phyloP scores from a whole-genome alignment of 1,284 basidiomycete species.

The Mycosarcoma maydis region DNA sequence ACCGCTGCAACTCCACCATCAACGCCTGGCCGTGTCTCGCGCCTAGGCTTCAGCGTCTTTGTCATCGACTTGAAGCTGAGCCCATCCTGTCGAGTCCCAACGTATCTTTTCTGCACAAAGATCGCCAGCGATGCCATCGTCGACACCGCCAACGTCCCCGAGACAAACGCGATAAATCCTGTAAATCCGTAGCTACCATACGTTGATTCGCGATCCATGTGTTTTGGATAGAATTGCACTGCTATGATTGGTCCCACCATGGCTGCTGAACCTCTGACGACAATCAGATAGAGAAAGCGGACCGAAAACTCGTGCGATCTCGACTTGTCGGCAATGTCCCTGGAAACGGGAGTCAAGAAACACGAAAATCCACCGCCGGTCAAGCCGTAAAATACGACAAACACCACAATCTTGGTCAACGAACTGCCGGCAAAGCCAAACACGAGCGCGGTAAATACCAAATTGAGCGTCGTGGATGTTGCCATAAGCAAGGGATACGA shows the following conservation, averaged over 20 bases:
- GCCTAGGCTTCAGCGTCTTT: conserved; percentile 8
- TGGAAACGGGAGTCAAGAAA: conserved; percentile 42
- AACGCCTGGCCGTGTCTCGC: background rate
- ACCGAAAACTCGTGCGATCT: conserved; percentile 20
- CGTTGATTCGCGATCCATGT: conserved; percentile 1
- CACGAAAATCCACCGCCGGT: conserved; percentile 35
- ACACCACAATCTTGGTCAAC: conserved; percentile 50
- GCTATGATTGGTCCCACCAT: conserved; percentile 54
- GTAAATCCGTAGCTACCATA: conserved; percentile 39
- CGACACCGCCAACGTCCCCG: conserved; percentile 22
- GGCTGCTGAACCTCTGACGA: conserved; percentile 40
- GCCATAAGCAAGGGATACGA: conserved; percentile 50
- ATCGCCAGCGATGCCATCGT: conserved; percentile 14
- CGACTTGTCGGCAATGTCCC: conserved; percentile 23
- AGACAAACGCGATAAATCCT: conserved; percentile 35
- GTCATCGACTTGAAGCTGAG: conserved; percentile 3
- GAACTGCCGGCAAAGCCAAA: conserved; percentile 52
- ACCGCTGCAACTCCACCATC: background rate
- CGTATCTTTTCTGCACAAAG: conserved; percentile 15
- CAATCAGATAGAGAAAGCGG: conserved; percentile 36
- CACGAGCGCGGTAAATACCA: conserved; percentile 43
- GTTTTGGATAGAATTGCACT: conserved; percentile 45
- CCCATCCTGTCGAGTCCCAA: background rate
- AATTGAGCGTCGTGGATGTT: conserved; percentile 33
- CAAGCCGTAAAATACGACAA: conserved; percentile 50